Percentiles rank a stretch among this genome's conserved stretches.
phyloP scores from a whole-genome alignment of 2,329 filamentous ascomycete species.

The Fusarium globosum region DNA sequence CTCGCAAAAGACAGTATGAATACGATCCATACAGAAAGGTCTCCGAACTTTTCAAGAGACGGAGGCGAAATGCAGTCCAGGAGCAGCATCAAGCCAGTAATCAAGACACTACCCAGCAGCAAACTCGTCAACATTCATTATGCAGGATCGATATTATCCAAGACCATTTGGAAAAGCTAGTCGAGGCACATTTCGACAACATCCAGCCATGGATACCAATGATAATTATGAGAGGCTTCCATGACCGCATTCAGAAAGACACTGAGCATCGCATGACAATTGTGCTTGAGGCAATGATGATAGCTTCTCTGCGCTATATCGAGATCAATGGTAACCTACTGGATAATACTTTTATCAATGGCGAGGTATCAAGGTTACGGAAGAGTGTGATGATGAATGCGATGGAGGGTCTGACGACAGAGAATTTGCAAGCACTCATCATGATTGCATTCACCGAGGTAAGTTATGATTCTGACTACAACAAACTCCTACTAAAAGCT shows the following conservation, averaged over 20 bases:
- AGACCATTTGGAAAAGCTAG: background rate
- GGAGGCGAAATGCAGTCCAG: too few species aligned
- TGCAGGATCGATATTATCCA: background rate
- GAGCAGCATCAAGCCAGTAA: background rate
- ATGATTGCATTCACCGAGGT: background rate
- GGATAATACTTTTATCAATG: background rate
- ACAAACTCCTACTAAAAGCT: fast-evolving
- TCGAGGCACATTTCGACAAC: background rate
- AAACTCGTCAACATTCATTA: too few species aligned
- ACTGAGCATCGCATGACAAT: background rate
- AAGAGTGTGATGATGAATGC: background rate
- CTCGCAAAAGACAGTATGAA: background rate
- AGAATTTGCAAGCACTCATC: background rate
- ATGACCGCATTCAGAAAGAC: background rate
- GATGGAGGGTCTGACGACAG: background rate
- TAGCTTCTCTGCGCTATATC: background rate
- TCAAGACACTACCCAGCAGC: background rate
- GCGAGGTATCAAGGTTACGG: background rate
- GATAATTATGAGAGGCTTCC: background rate
- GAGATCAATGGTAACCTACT: background rate
- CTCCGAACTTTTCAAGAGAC: background rate
- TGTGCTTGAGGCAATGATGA: background rate
- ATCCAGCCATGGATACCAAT: background rate
- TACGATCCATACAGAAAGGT: background rate
- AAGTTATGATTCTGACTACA: fast-evolving